Percentiles rank a stretch among this genome's conserved stretches.
Evolutionary conservation across 768 basidiomycete genomes (phyloP).

Genomic region (Exidia glandulosa): DNA sequence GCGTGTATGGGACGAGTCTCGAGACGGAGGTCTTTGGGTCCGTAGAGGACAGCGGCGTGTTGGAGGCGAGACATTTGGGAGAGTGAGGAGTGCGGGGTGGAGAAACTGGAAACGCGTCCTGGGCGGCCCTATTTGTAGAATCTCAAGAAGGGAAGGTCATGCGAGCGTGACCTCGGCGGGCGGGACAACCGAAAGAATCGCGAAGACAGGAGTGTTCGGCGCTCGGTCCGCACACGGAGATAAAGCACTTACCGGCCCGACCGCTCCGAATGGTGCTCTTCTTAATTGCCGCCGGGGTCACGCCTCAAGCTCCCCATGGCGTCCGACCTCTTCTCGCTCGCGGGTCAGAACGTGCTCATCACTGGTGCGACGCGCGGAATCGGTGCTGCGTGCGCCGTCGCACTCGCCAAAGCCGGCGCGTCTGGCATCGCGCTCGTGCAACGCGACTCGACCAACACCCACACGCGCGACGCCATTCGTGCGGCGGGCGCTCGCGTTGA

Average conservation of each 20-base stretch:
- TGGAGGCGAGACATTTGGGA: conserved; percentile 4
- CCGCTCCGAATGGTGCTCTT: neutral
- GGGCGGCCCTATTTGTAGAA: neutral
- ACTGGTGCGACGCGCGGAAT: conserved; percentile 71
- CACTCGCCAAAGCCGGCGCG: conserved; percentile 45
- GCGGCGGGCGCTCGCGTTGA: conserved; percentile 25
- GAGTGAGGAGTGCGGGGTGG: conserved; percentile 1
- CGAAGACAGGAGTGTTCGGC: neutral
- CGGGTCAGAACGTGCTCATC: conserved; percentile 58
- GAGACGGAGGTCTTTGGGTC: conserved; percentile 69
- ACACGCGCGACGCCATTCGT: conserved; percentile 22
- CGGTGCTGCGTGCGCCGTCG: conserved; percentile 43
- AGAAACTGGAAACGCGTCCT: neutral
- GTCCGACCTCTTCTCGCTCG: conserved; percentile 54
- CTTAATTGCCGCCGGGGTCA: neutral
- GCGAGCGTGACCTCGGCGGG: neutral
- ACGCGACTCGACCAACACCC: conserved; percentile 28
- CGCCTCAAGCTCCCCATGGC: neutral
- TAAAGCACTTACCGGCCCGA: neutral
- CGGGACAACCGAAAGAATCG: neutral
- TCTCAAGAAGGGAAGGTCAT: neutral
- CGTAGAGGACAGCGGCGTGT: conserved; percentile 71
- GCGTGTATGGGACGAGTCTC: conserved; percentile 65
- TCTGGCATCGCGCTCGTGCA: conserved; percentile 33
- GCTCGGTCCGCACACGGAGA: neutral